Conservation (phyloP, 2,329 filamentous ascomycete species). For the Alternaria conjuncta region DNA sequence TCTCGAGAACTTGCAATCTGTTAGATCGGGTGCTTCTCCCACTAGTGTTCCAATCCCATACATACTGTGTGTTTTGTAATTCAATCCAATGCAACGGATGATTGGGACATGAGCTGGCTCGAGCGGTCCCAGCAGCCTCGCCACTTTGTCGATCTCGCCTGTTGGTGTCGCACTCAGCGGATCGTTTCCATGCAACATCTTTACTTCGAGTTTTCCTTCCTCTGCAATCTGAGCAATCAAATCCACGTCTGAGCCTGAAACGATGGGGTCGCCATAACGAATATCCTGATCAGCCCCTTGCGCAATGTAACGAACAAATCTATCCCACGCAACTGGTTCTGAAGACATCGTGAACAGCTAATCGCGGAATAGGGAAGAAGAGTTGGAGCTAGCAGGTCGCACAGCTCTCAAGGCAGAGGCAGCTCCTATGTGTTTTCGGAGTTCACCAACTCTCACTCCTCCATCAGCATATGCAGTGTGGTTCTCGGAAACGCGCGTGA, state of each 20-base stretch:
- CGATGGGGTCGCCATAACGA: constrained; percentile 2
- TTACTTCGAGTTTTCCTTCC: neutral
- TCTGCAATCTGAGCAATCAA: neutral
- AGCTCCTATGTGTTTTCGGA: too few species aligned
- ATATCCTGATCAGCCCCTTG: neutral
- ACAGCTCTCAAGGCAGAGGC: too few species aligned
- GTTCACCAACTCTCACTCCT: too few species aligned
- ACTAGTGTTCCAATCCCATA: neutral
- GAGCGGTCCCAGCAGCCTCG: neutral
- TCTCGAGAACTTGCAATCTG: neutral
- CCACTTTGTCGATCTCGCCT: neutral
- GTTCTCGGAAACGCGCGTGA: too few species aligned
- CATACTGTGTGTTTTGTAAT: constrained; percentile 50
- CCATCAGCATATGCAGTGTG: too few species aligned
- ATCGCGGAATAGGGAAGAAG: neutral
- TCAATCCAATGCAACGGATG: constrained; percentile 55
- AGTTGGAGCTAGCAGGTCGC: neutral
- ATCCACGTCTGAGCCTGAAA: neutral
- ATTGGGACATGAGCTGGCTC: constrained; percentile 44
- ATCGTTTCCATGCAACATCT: neutral
- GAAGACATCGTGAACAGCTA: neutral
- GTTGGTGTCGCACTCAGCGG: too few species aligned
- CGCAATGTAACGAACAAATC: constrained; percentile 3
- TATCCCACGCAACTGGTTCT: neutral
- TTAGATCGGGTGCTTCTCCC: neutral